Evolutionary conservation across 129 eudicot genomes (phyloP), one percentile per base, ranked within the genome.

Genomic region (Pittosporum tobira): DNA sequence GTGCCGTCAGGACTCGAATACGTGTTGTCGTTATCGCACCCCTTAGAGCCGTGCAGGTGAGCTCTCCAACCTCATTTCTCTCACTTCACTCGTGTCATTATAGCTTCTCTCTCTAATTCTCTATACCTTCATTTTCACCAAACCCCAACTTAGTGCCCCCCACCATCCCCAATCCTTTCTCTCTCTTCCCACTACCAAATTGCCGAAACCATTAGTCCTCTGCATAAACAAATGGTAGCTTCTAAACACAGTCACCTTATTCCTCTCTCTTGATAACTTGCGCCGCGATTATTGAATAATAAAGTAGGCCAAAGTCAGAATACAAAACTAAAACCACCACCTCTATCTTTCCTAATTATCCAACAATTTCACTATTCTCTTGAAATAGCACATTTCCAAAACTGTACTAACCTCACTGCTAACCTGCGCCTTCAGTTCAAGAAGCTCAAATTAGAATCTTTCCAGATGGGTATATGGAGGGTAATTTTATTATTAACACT

Each of bases 41-140:
- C 59, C 59, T 14, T 34, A 37, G 19, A 52, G 37, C 30, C 58
- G 37, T 52, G 57, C 31, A n/a, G 22, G 22, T 46, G 50, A 51
- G 18, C 57, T 6, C 20, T 22, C 30, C 31, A n/a, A n/a, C 5
- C 27, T 28, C 67, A 22, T 55, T 55, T 62, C 57, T 55, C 57
- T 29, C 21, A 2, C 36, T 25, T 62, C 12, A 45, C 18, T 46
- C n/a, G 11, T 26, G 43, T 53, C 1, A 43, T 27, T 53, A 37
- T 52, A 38, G 2, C 54, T 8, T 4, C 23, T n/a, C n/a, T n/a
- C n/a, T n/a, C n/a, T n/a, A n/a, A n/a, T n/a, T n/a, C n/a, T n/a
- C n/a, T n/a, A n/a, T 27, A 15, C 59, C 27, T 52, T 52, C 59
- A 1, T 36, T 62, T 61, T 66, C 70, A 66, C 73, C 77, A 54